These are phyloP conservation scores for Telfairia occidentalis DNA, from an alignment of 331 rosid species.

Conservation along the genomic window DNA sequence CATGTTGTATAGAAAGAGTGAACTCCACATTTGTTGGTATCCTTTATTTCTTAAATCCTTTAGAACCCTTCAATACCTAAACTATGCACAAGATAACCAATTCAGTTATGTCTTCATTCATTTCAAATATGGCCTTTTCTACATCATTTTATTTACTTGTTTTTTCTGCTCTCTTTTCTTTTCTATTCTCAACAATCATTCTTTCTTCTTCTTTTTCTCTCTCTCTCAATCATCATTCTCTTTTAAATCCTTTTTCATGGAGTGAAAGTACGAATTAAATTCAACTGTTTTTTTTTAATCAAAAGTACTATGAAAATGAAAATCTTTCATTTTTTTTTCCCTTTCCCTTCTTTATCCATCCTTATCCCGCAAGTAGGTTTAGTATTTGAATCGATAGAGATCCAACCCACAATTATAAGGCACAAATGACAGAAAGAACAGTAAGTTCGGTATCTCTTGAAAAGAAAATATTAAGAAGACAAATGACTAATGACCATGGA, in stretches of 20 bases:
- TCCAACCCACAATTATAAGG: not conserved
- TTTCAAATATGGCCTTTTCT: not conserved
- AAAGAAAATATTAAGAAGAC: not conserved
- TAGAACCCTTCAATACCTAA: not conserved
- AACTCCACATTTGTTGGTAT: slow-evolving; percentile 3
- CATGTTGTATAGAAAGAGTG: slow-evolving; percentile 14
- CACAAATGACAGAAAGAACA: not conserved
- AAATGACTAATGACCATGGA: not conserved
- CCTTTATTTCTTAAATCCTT: not conserved
- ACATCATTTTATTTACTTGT: not conserved
- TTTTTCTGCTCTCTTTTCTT: not conserved
- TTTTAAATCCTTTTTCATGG: too few relatives aligned
- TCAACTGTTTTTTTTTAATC: not conserved
- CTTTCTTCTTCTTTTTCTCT: not conserved
- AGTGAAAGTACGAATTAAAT: not conserved
- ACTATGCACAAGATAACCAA: not conserved
- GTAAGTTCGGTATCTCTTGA: not conserved
- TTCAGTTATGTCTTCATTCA: not conserved
- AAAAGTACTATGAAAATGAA: not conserved
- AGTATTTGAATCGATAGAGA: not conserved
- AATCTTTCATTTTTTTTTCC: not conserved
- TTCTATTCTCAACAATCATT: not conserved
- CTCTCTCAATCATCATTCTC: not conserved
- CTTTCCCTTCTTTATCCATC: not conserved
- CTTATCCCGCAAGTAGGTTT: not conserved